Conservation (phyloP, 148 eudicot species). For the Silene latifolia region DNA sequence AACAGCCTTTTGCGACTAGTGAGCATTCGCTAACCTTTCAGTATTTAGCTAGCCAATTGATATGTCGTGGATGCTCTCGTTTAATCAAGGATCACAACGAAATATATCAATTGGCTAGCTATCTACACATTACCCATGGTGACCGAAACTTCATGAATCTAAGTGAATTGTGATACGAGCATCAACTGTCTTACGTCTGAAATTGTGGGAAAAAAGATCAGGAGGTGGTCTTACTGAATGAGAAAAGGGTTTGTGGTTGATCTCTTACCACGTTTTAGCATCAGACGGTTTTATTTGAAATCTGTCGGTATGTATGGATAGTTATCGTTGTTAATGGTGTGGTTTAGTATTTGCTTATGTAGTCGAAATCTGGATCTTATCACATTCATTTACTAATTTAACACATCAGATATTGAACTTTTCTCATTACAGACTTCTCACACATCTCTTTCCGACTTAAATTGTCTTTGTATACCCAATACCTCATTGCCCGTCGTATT, state of each 20-base stretch:
- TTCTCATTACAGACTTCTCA: not conserved
- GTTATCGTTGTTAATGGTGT: not conserved
- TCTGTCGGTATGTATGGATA: not conserved
- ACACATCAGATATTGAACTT: not conserved
- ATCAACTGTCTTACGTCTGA: not conserved
- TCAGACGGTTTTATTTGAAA: not conserved
- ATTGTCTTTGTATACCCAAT: not conserved
- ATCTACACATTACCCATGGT: too few species aligned
- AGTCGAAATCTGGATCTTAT: slow-evolving; percentile 3
- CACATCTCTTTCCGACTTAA: slow-evolving; percentile 7
- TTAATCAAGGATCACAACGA: too few species aligned
- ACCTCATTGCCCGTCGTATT: slow-evolving; percentile 5
- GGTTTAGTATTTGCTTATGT: not conserved
- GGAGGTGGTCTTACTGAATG: not conserved
- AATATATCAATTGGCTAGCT: too few species aligned
- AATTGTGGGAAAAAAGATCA: not conserved
- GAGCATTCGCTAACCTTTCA: not conserved
- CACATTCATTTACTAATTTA: not conserved
- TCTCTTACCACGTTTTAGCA: not conserved
- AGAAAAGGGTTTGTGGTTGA: not conserved
- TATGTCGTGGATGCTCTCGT: too few species aligned
- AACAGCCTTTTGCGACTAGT: not conserved
- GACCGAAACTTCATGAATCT: too few species aligned
- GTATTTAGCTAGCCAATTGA: too few species aligned
- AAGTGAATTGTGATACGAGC: not conserved